phyloP scores from a whole-genome alignment of 2,329 filamentous ascomycete genomes.

The Aspergillus sp. region DNA sequence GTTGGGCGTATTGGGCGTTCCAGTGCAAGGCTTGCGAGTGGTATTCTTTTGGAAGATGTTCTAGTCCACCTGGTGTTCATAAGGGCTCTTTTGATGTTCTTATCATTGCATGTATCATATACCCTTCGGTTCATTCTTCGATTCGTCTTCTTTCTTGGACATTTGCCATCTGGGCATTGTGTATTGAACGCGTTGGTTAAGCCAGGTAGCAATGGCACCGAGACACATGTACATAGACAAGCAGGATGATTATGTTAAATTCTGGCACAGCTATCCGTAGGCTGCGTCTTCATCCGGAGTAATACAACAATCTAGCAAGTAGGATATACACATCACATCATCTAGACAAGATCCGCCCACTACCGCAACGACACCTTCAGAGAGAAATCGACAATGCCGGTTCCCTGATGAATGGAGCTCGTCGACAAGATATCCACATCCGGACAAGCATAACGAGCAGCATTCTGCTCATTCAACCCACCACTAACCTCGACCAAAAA shows the following conservation, averaged over 20 bases:
- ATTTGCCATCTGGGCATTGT: background rate
- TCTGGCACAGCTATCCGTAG: no score
- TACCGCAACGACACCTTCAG: slow-evolving; percentile 69
- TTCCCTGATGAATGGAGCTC: slow-evolving; percentile 94
- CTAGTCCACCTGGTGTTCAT: background rate
- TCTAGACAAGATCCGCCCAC: background rate
- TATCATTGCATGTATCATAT: slow-evolving; percentile 12
- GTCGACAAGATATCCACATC: slow-evolving; percentile 96
- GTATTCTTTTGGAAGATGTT: background rate
- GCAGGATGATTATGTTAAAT: background rate
- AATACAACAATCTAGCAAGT: slow-evolving; percentile 1
- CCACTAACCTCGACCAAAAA: slow-evolving; percentile 92
- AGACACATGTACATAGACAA: slow-evolving; percentile 5
- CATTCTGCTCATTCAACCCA: slow-evolving; percentile 82
- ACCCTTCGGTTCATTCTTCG: slow-evolving; percentile 14
- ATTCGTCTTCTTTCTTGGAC: slow-evolving; percentile 4
- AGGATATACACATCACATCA: slow-evolving; percentile 12
- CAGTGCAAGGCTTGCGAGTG: background rate
- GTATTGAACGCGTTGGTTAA: background rate
- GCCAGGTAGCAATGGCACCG: background rate
- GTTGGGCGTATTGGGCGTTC: background rate
- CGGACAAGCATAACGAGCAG: slow-evolving; percentile 68
- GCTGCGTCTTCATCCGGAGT: background rate
- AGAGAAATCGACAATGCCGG: slow-evolving; percentile 91
- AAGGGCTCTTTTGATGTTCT: background rate